Base-by-base conservation (phyloP, 768 basidiomycete species). In the Boletus sp. region DNA sequence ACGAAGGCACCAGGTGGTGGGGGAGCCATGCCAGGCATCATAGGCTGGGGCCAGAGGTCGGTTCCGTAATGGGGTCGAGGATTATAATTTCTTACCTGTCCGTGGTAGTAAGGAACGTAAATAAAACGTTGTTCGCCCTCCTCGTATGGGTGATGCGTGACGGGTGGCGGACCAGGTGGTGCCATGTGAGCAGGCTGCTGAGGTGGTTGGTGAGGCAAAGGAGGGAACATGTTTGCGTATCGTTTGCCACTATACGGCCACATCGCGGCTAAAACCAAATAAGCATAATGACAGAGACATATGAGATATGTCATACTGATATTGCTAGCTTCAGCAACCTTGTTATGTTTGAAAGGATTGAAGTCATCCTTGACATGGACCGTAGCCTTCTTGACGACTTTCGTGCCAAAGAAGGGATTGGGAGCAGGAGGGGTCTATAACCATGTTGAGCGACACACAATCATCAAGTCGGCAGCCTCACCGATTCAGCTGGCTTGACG, bases 281-380 rank as follows among this genome's bases (percentile, higher is more conserved):
- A 37, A 66, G 53, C 40, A 8, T 17, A 35, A 18, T 39, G 41
- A 18, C 7, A 30, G 7, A 35, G 12, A 37, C 5, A 28, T 9
- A 30, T 28, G 36, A 8, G 40, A 28, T 10, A 44, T 29, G 28
- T 83, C 93, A 64, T 70, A 95, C 94, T 73, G 60, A 92, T 82
- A 67, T 84, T 80, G 28, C 81, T 73, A 7, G 94, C 83, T 52
- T 92, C 91, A 8, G 78, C 82, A 29, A 94, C 85, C 70, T 92
- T 92, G 67, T 83, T 82, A 65, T 88, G 84, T 75, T 92, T 92
- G 83, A 96, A 97, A 15, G 96, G 94, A 71, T 95, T 97, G 70
- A 99, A 99, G 69, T 98, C 96, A 64, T 97, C 93, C 75, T 96
- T 92, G 72, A 96, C 83, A 68, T 92, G 89, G 36, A 95, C 88